phyloP scores from a whole-genome alignment of 179 eudicot genomes.

The Corrigiola litoralis region DNA sequence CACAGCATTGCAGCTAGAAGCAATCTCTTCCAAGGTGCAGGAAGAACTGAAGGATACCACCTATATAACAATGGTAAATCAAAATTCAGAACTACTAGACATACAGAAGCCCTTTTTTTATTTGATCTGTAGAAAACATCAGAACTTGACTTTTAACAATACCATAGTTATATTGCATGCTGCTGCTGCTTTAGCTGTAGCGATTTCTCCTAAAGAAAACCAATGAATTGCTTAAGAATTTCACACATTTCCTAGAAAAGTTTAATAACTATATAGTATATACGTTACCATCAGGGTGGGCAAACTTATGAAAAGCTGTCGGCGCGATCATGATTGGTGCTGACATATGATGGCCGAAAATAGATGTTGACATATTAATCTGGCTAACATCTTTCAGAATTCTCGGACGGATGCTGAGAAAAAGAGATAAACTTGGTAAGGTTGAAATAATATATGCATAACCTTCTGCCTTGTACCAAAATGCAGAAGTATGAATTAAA shows the following conservation, averaged over 20 bases:
- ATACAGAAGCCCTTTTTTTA: too few species aligned
- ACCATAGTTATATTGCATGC: slow-evolving; percentile 91
- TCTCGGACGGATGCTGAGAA: slow-evolving; percentile 64
- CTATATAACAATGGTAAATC: background rate
- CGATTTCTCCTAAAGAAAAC: slow-evolving; percentile 63
- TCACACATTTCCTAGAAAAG: too few species aligned
- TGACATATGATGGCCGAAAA: slow-evolving; percentile 65
- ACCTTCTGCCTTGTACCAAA: too few species aligned
- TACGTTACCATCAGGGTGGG: slow-evolving; percentile 81
- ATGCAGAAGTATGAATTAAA: background rate
- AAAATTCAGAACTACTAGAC: background rate
- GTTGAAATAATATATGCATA: too few species aligned
- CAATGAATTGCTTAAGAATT: background rate
- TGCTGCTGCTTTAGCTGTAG: slow-evolving; percentile 82
- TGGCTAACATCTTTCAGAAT: slow-evolving; percentile 67
- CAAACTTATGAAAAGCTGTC: slow-evolving; percentile 85
- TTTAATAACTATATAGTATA: too few species aligned
- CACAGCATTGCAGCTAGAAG: slow-evolving; percentile 74
- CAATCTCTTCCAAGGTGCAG: slow-evolving; percentile 84
- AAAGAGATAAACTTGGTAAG: background rate
- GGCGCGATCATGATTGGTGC: slow-evolving; percentile 95
- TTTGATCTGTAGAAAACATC: too few species aligned
- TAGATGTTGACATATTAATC: slow-evolving; percentile 52
- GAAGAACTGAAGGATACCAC: too few species aligned
- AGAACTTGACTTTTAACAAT: too few species aligned